Percentiles rank a stretch among this genome's conserved stretches.
These are phyloP conservation scores for Nemania sp. DNA, from an alignment of 2,329 filamentous ascomycete genomes.

Conservation along the genomic window DNA sequence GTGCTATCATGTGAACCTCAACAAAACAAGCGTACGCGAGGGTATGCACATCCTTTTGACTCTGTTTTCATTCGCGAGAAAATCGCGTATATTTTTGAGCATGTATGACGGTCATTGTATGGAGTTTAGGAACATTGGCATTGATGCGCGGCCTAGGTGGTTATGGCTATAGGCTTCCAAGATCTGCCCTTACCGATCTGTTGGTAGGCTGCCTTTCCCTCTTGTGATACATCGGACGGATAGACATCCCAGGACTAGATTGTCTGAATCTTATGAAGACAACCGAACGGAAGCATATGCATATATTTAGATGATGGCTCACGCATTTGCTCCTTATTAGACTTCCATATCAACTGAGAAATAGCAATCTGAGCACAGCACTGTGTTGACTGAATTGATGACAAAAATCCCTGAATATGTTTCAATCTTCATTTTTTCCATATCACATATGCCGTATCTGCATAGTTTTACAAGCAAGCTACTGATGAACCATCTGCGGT, in stretches of 20 bases:
- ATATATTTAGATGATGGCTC: neutral
- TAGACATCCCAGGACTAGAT: conserved; percentile 13
- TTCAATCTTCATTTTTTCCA: too few relatives aligned
- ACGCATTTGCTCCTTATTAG: too few relatives aligned
- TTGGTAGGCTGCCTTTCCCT: neutral
- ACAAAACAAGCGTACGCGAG: too few relatives aligned
- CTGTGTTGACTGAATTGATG: too few relatives aligned
- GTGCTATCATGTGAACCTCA: conserved; percentile 63
- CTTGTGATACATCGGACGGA: neutral
- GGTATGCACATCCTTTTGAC: neutral
- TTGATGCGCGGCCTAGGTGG: neutral
- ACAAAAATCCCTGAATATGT: too few relatives aligned
- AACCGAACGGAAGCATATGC: neutral
- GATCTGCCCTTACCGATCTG: neutral
- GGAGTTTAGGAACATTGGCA: conserved; percentile 16
- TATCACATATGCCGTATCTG: too few relatives aligned
- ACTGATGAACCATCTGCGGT: too few relatives aligned
- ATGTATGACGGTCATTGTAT: conserved; percentile 12
- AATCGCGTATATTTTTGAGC: neutral
- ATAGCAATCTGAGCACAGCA: too few relatives aligned
- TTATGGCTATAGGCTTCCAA: neutral
- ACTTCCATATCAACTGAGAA: too few relatives aligned
- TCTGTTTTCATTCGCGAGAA: neutral
- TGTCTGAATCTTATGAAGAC: neutral
- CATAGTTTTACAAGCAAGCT: too few relatives aligned